Base-by-base conservation (phyloP, 2,329 filamentous ascomycete species). In the Orbilia quercus region DNA sequence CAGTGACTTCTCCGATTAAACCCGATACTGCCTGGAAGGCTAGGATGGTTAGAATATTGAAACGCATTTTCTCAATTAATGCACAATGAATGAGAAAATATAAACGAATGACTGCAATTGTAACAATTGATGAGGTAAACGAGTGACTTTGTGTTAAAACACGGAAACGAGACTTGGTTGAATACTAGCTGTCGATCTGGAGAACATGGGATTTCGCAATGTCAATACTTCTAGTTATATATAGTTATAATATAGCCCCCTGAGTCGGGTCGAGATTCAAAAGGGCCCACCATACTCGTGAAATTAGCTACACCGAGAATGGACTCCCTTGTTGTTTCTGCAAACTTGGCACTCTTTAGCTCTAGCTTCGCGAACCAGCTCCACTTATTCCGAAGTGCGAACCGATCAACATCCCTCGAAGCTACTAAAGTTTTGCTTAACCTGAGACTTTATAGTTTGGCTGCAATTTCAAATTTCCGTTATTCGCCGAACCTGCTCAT, bases 11-110 rank as follows among this genome's bases (percentile, higher is more conserved):
- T 11, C 38, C 40, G 11, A 42, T 25, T 12, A 58, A 18, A 28
- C 44, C 54, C n/a, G 38, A 42, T 20, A 70, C 7, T n/a, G 48
- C 48, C 51, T 34, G 57, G 14, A 63, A 38, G 18, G 44, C 54
- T 2, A 63, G 11, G 3, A 45, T 1, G 23, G 50, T 16, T 2
- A 57, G 22, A 20, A 58, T 34, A 45, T 12, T 42, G 34, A 71
- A 63, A 18, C 58, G 57, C 66, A 71, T 67, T 16, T 47, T 58
- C 22, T 11, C 22, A 45, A 50, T 23, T 7, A 36, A 34, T 14
- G 11, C 20, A 45, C n/a, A 12, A 38, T 36, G 45, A 47, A 47
- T 6, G 23, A 11, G 16, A 18, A 45, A 47, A 31, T 25, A 53
- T 25, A 11, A 64, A 47, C 36, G 55, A 62, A 48, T 20, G 65